Percentiles rank a stretch among this genome's conserved stretches.
These are phyloP conservation scores for Entomortierella beljakovae DNA, from an alignment of 192 early-diverging fungal genomes.

Conservation along the genomic window DNA sequence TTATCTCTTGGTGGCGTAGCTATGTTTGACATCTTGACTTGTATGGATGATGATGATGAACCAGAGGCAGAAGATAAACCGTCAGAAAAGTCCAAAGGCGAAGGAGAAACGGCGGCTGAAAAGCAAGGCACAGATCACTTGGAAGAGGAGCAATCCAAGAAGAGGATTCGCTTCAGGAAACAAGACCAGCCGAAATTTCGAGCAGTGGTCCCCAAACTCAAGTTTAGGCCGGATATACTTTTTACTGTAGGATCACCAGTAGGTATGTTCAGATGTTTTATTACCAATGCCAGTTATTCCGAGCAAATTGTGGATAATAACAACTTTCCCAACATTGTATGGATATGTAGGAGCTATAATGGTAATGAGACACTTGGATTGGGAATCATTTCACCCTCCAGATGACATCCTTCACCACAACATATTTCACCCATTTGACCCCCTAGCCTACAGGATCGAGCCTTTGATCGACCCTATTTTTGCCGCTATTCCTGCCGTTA, in stretches of 20 bases:
- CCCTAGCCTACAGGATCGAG: slow-evolving; percentile 79
- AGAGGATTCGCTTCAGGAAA: slow-evolving; percentile 17
- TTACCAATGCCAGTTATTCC: too few relatives aligned
- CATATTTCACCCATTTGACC: slow-evolving; percentile 82
- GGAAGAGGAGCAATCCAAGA: not conserved
- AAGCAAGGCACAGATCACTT: not conserved
- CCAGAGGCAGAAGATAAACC: not conserved
- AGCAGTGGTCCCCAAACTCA: slow-evolving; percentile 42
- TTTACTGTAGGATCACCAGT: slow-evolving; percentile 65
- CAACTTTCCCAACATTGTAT: not conserved
- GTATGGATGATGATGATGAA: slow-evolving; percentile 55
- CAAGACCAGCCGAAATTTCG: slow-evolving; percentile 51
- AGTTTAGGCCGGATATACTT: slow-evolving; percentile 60
- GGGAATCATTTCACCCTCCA: slow-evolving; percentile 63
- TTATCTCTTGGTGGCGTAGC: slow-evolving; percentile 79
- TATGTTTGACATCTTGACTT: slow-evolving; percentile 74
- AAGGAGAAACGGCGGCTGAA: not conserved
- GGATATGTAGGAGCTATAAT: slow-evolving; percentile 63
- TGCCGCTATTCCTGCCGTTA: slow-evolving; percentile 64
- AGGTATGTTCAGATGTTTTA: slow-evolving; percentile 23
- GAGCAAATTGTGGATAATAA: not conserved
- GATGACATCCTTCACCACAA: slow-evolving; percentile 71
- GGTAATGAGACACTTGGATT: slow-evolving; percentile 70
- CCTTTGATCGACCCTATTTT: slow-evolving; percentile 67
- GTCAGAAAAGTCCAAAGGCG: slow-evolving; percentile 23